Base-by-base conservation (phyloP, 805 yeast species). In the Priceomyces haplophilus region DNA sequence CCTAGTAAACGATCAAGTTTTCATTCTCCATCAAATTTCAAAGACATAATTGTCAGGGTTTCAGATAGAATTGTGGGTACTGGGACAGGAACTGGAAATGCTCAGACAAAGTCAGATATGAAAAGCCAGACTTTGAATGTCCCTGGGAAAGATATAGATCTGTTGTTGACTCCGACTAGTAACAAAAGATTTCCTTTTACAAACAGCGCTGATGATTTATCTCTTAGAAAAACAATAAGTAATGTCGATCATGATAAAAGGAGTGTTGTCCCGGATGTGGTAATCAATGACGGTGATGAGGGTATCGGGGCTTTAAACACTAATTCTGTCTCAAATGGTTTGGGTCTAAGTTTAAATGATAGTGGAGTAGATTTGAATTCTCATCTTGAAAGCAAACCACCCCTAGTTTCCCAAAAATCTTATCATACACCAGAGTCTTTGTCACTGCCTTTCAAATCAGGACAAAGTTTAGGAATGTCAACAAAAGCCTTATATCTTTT, bases 11-110 rank as follows among this genome's bases (percentile, higher is more conserved):
- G 44, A 13, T 32, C 38, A 7, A 16, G 48, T 15, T 47, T 46
- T 3, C 13, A 17, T 7, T 39, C 54, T 11, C 63, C 64, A 4
- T 47, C 48, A 4, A 58, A 55, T 42, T 46, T 61, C 25, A 34
- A 65, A 6, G 52, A 59, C 37, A 53, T 55, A 3, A 43, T 66
- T 12, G 45, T 62, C 2, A 49, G 63, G 45, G 50, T 66, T 4
- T 62, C 69, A 0, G 65, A 64, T 32, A 61, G 72, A 47, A 62
- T 66, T 33, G 70, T 68, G 1, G 72, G 71, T 5, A n/a, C 30
- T 13, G 39, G 39, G 4, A 10, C 18, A 12, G 30, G 12, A n/a
- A 5, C 30, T 11, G 12, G 8, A 8, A 23, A 36, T 13, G 31
- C 11, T 12, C 24, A 21, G 8, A 8, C 8, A 6, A 15, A 15